A percentile compares a stretch with the other conserved stretches of the same genome.
Conservation (phyloP, 208 protist genomes). For the Trypanosoma theileri region DNA sequence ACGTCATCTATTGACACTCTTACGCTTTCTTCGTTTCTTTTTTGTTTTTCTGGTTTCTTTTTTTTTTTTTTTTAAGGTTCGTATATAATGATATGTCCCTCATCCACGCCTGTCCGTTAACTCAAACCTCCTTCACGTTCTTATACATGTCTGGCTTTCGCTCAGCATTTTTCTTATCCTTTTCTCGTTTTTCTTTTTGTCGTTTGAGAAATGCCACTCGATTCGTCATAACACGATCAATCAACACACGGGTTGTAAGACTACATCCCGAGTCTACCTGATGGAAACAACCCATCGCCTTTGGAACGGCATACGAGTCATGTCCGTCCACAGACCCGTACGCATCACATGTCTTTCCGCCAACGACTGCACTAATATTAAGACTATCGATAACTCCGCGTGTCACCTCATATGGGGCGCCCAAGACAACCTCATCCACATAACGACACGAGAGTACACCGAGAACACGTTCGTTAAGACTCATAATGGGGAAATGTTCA, state of each 20-base stretch:
- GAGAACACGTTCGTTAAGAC: slow-evolving; percentile 97
- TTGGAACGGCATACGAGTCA: slow-evolving; percentile 65
- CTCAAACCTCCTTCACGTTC: slow-evolving; percentile 63
- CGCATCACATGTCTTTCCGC: slow-evolving; percentile 63
- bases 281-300: slow-evolving; percentile 77
- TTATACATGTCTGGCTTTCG: slow-evolving; percentile 65
- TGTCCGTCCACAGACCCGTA: slow-evolving; percentile 10
- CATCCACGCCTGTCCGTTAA: background rate
- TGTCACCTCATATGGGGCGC: slow-evolving; percentile 93
- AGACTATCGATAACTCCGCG: slow-evolving; percentile 93
- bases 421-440: slow-evolving; percentile 98
- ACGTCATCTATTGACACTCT: too few relatives aligned
- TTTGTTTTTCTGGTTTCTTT: slow-evolving; percentile 29
- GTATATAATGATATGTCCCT: slow-evolving; percentile 4
- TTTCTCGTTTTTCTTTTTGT: slow-evolving; percentile 63
- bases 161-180: slow-evolving; percentile 59
- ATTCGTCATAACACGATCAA: slow-evolving; percentile 83
- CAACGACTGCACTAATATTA: slow-evolving; percentile 81
- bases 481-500: slow-evolving; percentile 98
- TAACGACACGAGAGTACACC: slow-evolving; percentile 95
- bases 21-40: too few relatives aligned
- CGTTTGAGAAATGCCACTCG: slow-evolving; percentile 67
- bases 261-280: slow-evolving; percentile 71
- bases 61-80: slow-evolving; percentile 16
- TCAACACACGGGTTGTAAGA: slow-evolving; percentile 67